Evolutionary conservation across 139 green algal genomes (phyloP), one percentile per base, ranked within the genome.

Genomic region (Dunaliella sp.): DNA sequence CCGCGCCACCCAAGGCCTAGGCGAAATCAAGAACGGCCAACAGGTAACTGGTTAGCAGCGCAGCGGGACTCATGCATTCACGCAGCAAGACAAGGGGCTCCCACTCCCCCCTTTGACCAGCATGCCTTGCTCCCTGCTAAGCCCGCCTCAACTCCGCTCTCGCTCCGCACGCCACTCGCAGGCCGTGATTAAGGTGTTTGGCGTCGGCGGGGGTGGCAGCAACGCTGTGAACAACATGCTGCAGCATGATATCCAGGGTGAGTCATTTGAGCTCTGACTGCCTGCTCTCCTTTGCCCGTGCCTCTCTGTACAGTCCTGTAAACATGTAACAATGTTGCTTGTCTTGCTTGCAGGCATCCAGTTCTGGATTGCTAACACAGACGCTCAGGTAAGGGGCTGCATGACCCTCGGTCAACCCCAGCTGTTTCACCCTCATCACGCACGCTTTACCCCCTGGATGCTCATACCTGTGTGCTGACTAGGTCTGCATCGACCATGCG

Each of bases 191-290:
- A 88, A 88, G 81, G 86, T 98, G 7, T 94, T 98, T 82, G 97
- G 97, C 28, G 96, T 98, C 24, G 97, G 97, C 30, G 97, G 97
- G 32, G 97, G 97, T 78, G 97, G 97, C 21, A 95, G 90, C 22
- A 99, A 99, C 79, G 97, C 96, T 33, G 97, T 99, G 0, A 99
- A 98, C 89, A 95, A 97, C 83, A 99, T 99, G 97, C 81, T 97
- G 1, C 57, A 91, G 3, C 92, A 86, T 33, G 94, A 95, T 34
- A 92, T 97, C 36, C 77, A 81, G 12, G 81, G 48, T 65, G 48
- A 65, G 48, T 16, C 38, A 33, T 33, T 82, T 37, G 77, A n/a
- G 77, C n/a, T n/a, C 22, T 76, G 59, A 76, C 22, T 76, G 25
- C 59, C 22, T 76, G 59, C 59, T n/a, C 22, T 25, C 22, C 59